phyloP scores from a whole-genome alignment of 495 filamentous ascomycete genomes.

The Chaetomidium leptoderma region DNA sequence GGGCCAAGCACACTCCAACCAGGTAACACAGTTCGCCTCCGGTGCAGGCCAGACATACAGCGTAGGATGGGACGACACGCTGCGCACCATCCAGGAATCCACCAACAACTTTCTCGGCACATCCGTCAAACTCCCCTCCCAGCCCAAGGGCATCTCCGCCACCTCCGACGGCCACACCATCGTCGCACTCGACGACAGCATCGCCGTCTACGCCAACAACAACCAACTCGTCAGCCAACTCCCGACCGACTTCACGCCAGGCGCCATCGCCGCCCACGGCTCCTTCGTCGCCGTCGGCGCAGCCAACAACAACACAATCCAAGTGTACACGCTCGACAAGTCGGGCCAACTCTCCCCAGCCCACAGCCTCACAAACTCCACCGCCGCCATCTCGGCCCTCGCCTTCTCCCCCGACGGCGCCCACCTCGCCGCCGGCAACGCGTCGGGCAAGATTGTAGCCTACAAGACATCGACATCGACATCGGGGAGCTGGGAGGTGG shows the following conservation, averaged over 20 bases:
- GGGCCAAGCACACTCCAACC: constrained; percentile 75
- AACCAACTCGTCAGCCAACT: constrained; percentile 48
- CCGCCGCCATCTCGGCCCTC: constrained; percentile 59
- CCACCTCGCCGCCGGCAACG: constrained; percentile 73
- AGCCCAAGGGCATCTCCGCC: constrained; percentile 50
- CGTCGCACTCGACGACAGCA: constrained; percentile 60
- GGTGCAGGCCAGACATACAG: constrained; percentile 64
- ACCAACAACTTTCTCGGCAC: constrained; percentile 48
- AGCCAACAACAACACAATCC: constrained; percentile 66
- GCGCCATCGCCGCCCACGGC: constrained; percentile 63
- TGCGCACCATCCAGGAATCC: constrained; percentile 66
- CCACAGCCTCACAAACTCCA: constrained; percentile 49
- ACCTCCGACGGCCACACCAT: constrained; percentile 45
- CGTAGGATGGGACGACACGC: constrained; percentile 92
- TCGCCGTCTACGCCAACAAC: constrained; percentile 61
- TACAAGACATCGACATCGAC: constrained; percentile 48
- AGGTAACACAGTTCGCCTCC: constrained; percentile 70
- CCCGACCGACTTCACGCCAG: constrained; percentile 54
- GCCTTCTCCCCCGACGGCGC: constrained; percentile 72
- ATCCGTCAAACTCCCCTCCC: constrained; percentile 43
- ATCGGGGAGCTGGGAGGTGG: constrained; percentile 49
- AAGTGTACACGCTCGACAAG: constrained; percentile 60
- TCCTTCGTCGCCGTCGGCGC: constrained; percentile 69
- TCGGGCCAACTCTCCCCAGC: constrained; percentile 41
- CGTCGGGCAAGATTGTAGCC: constrained; percentile 78